Evolutionary conservation across 192 early-diverging fungal genomes (phyloP).

Genomic region (Umbelopsis isabellina): DNA sequence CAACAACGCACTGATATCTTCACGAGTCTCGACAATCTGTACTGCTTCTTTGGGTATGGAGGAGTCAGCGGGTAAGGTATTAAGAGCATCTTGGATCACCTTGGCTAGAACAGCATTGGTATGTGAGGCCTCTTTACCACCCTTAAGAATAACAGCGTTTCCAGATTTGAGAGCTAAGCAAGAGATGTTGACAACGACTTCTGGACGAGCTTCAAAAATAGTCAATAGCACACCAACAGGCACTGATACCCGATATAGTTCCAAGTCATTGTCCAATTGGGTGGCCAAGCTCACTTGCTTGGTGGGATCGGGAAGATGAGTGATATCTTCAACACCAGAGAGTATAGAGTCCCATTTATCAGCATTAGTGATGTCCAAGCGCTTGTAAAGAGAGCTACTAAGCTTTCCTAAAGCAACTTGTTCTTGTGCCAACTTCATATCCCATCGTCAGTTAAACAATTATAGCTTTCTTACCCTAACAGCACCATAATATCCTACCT

Average conservation of each 20-base stretch:
- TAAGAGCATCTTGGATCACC: slow-evolving; percentile 80
- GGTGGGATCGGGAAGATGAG: slow-evolving; percentile 81
- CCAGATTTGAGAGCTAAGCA: slow-evolving; percentile 94
- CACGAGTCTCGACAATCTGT: slow-evolving; percentile 87
- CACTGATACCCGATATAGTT: slow-evolving; percentile 88
- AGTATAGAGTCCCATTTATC: slow-evolving; percentile 89
- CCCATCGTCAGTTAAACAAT: neutral
- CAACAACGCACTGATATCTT: slow-evolving; percentile 85
- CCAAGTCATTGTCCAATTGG: slow-evolving; percentile 80
- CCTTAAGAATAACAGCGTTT: slow-evolving; percentile 98
- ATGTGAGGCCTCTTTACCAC: slow-evolving; percentile 88
- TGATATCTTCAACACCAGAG: slow-evolving; percentile 90
- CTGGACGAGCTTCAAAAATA: slow-evolving; percentile 98
- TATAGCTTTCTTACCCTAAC: neutral
- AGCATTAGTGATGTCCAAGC: slow-evolving; percentile 82
- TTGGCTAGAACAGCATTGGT: slow-evolving; percentile 79
- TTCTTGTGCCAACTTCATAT: slow-evolving; percentile 59
- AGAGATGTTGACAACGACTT: slow-evolving; percentile 98
- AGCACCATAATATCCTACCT: slow-evolving; percentile 44
- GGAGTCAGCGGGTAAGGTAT: slow-evolving; percentile 39
- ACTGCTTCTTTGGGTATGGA: slow-evolving; percentile 72
- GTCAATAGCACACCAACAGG: slow-evolving; percentile 96
- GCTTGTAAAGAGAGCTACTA: slow-evolving; percentile 78
- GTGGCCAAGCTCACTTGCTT: slow-evolving; percentile 79
- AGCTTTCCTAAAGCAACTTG: slow-evolving; percentile 76